Percentiles rank a stretch among this genome's conserved stretches.
These are phyloP conservation scores for Paracoccidioides lutzii DNA, from an alignment of 2,329 filamentous ascomycete species.

Conservation along the genomic window DNA sequence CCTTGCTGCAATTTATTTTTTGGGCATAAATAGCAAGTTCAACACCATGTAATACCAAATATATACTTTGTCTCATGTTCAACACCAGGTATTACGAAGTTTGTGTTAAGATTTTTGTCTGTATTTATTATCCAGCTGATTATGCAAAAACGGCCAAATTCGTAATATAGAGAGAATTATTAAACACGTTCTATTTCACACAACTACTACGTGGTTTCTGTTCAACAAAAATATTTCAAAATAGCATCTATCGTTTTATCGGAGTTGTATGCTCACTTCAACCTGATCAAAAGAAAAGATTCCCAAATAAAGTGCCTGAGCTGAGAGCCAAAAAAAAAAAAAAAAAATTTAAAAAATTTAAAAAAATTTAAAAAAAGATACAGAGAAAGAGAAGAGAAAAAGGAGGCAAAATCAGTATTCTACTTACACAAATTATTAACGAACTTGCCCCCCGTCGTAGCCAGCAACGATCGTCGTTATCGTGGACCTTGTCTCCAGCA, in stretches of 20 bases:
- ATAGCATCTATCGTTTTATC: no score
- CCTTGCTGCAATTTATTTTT: conserved; percentile 5
- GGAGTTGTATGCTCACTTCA: no score
- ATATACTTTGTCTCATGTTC: neutral
- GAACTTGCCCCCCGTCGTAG: neutral
- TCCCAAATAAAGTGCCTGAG: neutral
- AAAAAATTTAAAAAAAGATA: neutral
- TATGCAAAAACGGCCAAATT: no score
- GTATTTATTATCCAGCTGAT: neutral
- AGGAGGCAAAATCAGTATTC: neutral
- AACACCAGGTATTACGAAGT: neutral
- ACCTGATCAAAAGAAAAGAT: no score
- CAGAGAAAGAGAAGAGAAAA: neutral
- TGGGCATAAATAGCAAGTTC: no score
- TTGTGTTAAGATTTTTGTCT: neutral
- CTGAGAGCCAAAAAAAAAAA: neutral
- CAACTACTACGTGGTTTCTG: no score
- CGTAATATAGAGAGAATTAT: no score
- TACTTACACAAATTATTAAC: neutral
- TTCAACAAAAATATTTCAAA: no score
- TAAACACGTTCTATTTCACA: neutral
- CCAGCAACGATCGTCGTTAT: neutral
- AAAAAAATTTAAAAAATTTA: no score
- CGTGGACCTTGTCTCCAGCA: neutral
- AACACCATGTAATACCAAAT: no score